Percentiles rank a stretch among this genome's conserved stretches.
Evolutionary conservation across 1,139 yeast genomes (phyloP).

Genomic region (Lodderomyces metapsilosis): DNA sequence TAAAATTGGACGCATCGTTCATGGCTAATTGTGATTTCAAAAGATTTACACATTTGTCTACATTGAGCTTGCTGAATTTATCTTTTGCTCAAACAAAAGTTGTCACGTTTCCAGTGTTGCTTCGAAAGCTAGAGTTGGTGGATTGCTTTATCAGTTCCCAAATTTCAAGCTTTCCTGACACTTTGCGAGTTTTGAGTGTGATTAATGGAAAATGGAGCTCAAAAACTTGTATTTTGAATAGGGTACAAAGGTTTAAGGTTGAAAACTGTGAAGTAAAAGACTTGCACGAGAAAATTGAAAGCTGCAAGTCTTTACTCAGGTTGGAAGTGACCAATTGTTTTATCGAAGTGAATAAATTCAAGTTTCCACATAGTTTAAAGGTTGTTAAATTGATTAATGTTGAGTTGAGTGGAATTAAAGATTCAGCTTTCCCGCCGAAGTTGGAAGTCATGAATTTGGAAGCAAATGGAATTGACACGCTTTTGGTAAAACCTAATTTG

Average conservation of each 20-base stretch:
- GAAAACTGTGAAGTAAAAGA: conserved; percentile 13
- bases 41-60: conserved; percentile 9
- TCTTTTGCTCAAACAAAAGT: conserved; percentile 11
- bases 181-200: conserved; percentile 11
- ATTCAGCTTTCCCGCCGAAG: conserved; percentile 13
- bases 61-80: conserved; percentile 12
- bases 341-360: conserved; percentile 5
- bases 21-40: conserved; percentile 12
- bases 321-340: conserved; percentile 11
- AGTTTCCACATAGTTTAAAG: conserved; percentile 10
- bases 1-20: conserved; percentile 12
- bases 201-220: conserved; percentile 14
- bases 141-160: conserved; percentile 14
- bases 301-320: conserved; percentile 9
- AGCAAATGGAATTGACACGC: conserved; percentile 6
- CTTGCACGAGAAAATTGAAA: conserved; percentile 11
- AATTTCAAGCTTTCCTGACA: conserved; percentile 13
- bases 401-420: conserved; percentile 2
- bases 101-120: conserved; percentile 9
- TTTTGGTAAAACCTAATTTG: conserved; percentile 4
- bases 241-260: conserved; percentile 11
- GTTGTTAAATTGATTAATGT: conserved; percentile 9
- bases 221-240: conserved; percentile 11
- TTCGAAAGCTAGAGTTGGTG: conserved; percentile 14
- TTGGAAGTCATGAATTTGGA: conserved; percentile 16